A percentile compares a stretch with the other conserved stretches of the same genome.
phyloP scores from a whole-genome alignment of 306 rosid genomes.

The Fagus sylvatica region DNA sequence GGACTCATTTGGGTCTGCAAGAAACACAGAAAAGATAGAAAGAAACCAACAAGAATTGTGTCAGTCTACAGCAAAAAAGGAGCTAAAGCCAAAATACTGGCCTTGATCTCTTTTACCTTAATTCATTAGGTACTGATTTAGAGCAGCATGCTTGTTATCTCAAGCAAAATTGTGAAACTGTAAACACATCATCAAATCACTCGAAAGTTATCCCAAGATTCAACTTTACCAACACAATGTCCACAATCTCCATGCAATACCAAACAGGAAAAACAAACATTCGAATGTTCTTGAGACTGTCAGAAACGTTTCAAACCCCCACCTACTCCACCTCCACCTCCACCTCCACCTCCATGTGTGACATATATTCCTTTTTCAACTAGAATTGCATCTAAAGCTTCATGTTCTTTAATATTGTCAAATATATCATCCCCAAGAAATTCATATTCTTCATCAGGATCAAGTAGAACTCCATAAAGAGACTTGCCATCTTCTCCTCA shows the following conservation, averaged over 20 bases:
- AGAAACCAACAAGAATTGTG: conserved; percentile 53
- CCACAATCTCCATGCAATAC: conserved; percentile 32
- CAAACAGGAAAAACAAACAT: conserved; percentile 28
- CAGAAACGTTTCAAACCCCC: conserved; percentile 24
- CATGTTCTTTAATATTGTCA: conserved; percentile 47
- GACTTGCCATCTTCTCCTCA: conserved; percentile 37
- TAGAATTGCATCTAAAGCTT: conserved; percentile 49
- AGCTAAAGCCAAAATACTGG: conserved; percentile 52
- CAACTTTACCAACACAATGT: conserved; percentile 27
- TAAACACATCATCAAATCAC: conserved; percentile 17
- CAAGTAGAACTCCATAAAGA: conserved; percentile 39
- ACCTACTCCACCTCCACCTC: conserved; percentile 48
- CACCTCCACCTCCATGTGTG: conserved; percentile 42
- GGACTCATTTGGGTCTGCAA: conserved; percentile 56
- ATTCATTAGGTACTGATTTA: conserved; percentile 57
- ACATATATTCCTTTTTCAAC: conserved; percentile 44
- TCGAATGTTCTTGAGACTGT: conserved; percentile 24
- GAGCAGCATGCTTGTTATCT: conserved; percentile 58
- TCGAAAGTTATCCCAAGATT: conserved; percentile 11
- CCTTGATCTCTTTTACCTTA: conserved; percentile 71
- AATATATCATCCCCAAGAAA: conserved; percentile 53
- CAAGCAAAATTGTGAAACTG: conserved; percentile 28
- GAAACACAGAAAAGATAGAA: conserved; percentile 48
- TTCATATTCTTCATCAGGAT: conserved; percentile 41
- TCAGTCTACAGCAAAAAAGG: conserved; percentile 40